Conservation (phyloP, 192 early-diverging fungal species). For the Obelidium mucronatum region DNA sequence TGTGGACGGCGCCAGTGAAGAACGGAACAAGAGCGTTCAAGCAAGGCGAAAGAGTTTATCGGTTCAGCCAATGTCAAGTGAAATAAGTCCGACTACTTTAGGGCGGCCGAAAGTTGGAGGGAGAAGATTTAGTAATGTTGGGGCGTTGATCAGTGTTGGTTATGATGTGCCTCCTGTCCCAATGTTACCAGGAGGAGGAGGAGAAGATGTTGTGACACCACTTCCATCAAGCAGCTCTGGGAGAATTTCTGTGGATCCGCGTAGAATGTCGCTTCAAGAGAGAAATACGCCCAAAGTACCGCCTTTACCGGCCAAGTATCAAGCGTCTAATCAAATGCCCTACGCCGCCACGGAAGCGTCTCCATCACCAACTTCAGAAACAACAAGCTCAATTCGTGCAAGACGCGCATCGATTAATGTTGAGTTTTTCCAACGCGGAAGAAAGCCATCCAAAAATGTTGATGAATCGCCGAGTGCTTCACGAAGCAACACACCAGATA, state of each 20-base stretch:
- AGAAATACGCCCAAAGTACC: constrained; percentile 6
- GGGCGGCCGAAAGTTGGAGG: background rate
- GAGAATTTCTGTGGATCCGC: background rate
- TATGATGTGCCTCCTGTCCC: background rate
- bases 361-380: too few species aligned
- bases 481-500: constrained; percentile 3
- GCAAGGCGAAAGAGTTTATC: constrained; percentile 43
- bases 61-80: constrained; percentile 1
- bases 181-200: background rate
- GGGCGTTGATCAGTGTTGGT: constrained; percentile 11
- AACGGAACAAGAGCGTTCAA: constrained; percentile 41
- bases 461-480: constrained; percentile 23
- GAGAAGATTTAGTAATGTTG: constrained; percentile 25
- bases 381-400: background rate
- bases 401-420: background rate
- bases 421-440: constrained; percentile 6
- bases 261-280: constrained; percentile 26
- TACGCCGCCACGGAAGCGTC: background rate
- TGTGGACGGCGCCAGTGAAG: constrained; percentile 35
- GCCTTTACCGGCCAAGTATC: constrained; percentile 19
- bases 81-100: background rate
- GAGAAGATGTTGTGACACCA: constrained; percentile 6
- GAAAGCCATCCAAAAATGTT: background rate
- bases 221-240: background rate
- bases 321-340: background rate